Conservation (phyloP, 371 early-diverging fungal genomes). For the Mucor racemosus region DNA sequence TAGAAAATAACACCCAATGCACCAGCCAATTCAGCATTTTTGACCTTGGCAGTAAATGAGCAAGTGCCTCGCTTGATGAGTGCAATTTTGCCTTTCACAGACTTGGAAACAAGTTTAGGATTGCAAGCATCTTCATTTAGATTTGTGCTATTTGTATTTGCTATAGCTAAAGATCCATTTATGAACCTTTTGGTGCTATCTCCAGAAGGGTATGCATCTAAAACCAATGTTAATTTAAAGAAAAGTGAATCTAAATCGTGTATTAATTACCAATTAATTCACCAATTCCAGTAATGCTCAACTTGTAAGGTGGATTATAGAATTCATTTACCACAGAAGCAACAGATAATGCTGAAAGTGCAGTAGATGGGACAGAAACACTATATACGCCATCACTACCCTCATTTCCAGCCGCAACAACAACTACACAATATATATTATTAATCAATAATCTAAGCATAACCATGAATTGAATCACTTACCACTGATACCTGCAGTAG, state of each 20-base stretch:
- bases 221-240: neutral
- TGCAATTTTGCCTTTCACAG: conserved; percentile 44
- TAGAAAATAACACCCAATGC: conserved; percentile 52
- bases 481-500: conserved; percentile 29
- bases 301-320: neutral
- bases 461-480: neutral
- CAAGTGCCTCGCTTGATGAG: conserved; percentile 60
- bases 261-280: conserved; percentile 1
- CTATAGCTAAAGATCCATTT: neutral
- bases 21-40: conserved; percentile 44
- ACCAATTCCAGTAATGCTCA: neutral
- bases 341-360: conserved; percentile 50
- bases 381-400: conserved; percentile 52
- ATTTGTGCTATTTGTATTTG: conserved; percentile 1
- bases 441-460: neutral
- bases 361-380: conserved; percentile 50
- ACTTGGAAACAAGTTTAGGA: conserved; percentile 17
- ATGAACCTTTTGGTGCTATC: neutral
- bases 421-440: conserved; percentile 31
- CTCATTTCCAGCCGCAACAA: conserved; percentile 61
- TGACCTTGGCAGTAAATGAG: conserved; percentile 56
- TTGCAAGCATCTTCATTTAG: conserved; percentile 18
- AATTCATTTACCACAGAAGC: conserved; percentile 60
- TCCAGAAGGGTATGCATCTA: neutral
- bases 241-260: neutral